These are phyloP conservation scores for Stephanodiscus triporus DNA, from an alignment of 108 stramenopile genomes.

Conservation along the genomic window DNA sequence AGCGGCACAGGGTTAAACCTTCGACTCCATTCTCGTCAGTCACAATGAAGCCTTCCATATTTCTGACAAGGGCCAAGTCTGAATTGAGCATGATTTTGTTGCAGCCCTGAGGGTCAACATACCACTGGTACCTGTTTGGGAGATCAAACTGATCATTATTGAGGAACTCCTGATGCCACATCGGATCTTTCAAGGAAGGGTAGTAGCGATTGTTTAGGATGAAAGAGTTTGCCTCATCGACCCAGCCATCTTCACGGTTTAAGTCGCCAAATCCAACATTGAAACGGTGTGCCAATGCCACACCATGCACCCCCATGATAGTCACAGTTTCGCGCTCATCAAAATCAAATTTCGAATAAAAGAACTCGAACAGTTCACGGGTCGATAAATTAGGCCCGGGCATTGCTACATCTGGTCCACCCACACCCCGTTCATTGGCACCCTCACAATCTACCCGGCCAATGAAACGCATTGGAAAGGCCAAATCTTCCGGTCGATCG, in stretches of 20 bases:
- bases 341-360: slow-evolving; percentile 48
- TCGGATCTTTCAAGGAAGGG: no score
- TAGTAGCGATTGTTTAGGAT: no score
- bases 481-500: slow-evolving; percentile 10
- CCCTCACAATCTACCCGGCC: slow-evolving; percentile 28
- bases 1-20: no score
- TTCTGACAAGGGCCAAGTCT: background rate
- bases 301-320: slow-evolving; percentile 58
- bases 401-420: slow-evolving; percentile 25
- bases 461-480: slow-evolving; percentile 26
- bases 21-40: no score
- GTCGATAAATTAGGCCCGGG: slow-evolving; percentile 11
- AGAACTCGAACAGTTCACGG: slow-evolving; percentile 35
- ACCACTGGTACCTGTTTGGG: no score
- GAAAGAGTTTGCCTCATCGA: no score
- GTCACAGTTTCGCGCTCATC: slow-evolving; percentile 48
- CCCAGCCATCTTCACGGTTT: slow-evolving; percentile 20
- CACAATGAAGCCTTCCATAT: background rate
- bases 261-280: slow-evolving; percentile 48
- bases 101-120: no score
- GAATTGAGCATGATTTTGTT: background rate
- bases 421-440: slow-evolving; percentile 24
- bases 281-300: slow-evolving; percentile 36
- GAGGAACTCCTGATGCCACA: no score
- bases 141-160: no score